Evolutionary conservation across 345 rosid species (phyloP).

Genomic region (Tarenaya hassleriana): DNA sequence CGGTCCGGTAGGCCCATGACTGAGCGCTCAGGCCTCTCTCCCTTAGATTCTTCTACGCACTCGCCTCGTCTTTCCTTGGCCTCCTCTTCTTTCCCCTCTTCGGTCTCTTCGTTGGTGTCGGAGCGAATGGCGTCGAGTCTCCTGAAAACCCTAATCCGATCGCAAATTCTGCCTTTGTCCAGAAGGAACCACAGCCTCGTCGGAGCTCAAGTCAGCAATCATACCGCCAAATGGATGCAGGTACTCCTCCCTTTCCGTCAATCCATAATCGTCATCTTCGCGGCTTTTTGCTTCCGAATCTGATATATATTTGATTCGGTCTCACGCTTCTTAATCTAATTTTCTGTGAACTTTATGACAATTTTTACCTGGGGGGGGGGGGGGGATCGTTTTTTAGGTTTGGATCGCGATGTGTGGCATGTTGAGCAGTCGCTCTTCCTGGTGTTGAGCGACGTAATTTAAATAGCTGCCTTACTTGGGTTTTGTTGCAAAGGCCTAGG

Average conservation of each 20-base stretch:
- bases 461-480: no score
- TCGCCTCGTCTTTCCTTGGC: slow-evolving; percentile 1
- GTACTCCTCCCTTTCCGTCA: slow-evolving; percentile 20
- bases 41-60: not conserved
- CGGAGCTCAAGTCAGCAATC: slow-evolving; percentile 42
- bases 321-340: no score
- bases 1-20: no score
- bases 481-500: no score
- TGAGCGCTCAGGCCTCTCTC: no score
- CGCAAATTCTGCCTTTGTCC: slow-evolving; percentile 34
- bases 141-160: slow-evolving; percentile 41
- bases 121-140: slow-evolving; percentile 52
- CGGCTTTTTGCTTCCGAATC: not conserved
- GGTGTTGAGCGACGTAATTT: no score
- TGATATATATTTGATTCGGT: not conserved
- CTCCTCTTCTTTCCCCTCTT: not conserved
- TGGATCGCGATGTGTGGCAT: no score
- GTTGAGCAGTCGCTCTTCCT: no score
- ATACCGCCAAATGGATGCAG: slow-evolving; percentile 98
- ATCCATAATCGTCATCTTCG: not conserved
- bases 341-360: no score
- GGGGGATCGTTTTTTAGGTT: no score
- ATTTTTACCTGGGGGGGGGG: no score
- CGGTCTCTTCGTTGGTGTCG: not conserved
- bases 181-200: slow-evolving; percentile 44